Conservation (phyloP, 1,284 basidiomycete species). For the Leccinum insigne region DNA sequence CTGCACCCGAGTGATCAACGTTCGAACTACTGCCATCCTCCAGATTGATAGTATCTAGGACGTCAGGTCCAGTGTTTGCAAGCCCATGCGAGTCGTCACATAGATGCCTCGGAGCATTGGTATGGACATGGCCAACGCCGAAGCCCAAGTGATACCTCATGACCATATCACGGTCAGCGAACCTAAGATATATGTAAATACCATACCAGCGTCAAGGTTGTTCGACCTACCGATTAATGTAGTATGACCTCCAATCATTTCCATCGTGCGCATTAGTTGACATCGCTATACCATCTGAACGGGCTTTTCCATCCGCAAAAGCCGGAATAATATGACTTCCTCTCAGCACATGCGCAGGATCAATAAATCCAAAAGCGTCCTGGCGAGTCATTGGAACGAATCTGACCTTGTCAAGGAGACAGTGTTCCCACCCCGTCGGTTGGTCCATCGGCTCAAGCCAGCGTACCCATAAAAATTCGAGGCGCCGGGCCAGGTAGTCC, state of each 20-base stretch:
- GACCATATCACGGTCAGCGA: neutral
- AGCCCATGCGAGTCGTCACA: neutral
- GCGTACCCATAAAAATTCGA: neutral
- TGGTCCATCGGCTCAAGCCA: neutral
- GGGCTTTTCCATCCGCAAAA: neutral
- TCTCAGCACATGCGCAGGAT: neutral
- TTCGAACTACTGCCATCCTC: neutral
- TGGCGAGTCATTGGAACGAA: neutral
- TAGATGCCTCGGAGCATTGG: neutral
- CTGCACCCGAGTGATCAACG: neutral
- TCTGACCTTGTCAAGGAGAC: neutral
- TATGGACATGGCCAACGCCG: neutral
- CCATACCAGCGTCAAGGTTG: neutral
- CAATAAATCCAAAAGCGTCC: neutral
- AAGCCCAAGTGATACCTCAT: neutral
- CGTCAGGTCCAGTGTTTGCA: neutral
- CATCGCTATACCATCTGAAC: neutral
- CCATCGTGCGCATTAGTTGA: neutral
- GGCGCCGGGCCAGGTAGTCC: neutral
- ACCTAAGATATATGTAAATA: neutral
- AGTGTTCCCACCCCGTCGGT: neutral
- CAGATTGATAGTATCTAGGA: neutral
- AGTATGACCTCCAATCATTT: neutral
- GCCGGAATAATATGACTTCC: neutral
- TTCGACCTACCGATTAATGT: neutral